Conservation (phyloP, 139 green algal species). For the Diplosphaera chodatii region DNA sequence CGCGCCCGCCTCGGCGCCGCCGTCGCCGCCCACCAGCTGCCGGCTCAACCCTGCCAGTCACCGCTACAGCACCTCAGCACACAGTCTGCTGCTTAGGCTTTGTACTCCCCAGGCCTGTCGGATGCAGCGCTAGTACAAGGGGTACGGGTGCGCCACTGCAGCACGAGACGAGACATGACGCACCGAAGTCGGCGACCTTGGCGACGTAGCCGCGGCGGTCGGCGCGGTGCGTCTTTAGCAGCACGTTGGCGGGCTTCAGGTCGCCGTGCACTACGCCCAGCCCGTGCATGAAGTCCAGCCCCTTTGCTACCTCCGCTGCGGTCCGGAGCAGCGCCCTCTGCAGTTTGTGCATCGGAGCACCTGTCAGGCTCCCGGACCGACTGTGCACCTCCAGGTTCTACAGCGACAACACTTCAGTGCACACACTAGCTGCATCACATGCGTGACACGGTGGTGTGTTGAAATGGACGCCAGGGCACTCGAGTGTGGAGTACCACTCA, state of each 20-base stretch:
- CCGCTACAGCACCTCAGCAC: too few species aligned
- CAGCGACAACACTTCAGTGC: too few species aligned
- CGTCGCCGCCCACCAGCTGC: background rate
- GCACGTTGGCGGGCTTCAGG: slow-evolving; percentile 55
- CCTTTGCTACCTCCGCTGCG: slow-evolving; percentile 40
- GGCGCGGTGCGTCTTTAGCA: slow-evolving; percentile 46
- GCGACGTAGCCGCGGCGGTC: slow-evolving; percentile 40
- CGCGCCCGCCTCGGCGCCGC: background rate
- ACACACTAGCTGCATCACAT: too few species aligned
- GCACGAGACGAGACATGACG: background rate
- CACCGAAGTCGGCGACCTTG: slow-evolving; percentile 47
- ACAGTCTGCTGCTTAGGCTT: too few species aligned
- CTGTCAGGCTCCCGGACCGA: too few species aligned
- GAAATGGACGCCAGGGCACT: too few species aligned
- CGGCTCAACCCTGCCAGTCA: background rate
- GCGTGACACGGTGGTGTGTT: too few species aligned
- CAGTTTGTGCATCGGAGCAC: too few species aligned
- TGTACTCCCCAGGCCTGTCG: too few species aligned
- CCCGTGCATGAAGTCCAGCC: slow-evolving; percentile 48
- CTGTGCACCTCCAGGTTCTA: too few species aligned
- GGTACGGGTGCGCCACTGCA: too few species aligned
- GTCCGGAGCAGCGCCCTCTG: slow-evolving; percentile 39
- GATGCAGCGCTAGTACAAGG: too few species aligned
- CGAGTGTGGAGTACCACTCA: slow-evolving; percentile 19
- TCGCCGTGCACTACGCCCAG: slow-evolving; percentile 41